phyloP scores from a whole-genome alignment of 2,329 filamentous ascomycete genomes.

The Colletotrichum phormii region DNA sequence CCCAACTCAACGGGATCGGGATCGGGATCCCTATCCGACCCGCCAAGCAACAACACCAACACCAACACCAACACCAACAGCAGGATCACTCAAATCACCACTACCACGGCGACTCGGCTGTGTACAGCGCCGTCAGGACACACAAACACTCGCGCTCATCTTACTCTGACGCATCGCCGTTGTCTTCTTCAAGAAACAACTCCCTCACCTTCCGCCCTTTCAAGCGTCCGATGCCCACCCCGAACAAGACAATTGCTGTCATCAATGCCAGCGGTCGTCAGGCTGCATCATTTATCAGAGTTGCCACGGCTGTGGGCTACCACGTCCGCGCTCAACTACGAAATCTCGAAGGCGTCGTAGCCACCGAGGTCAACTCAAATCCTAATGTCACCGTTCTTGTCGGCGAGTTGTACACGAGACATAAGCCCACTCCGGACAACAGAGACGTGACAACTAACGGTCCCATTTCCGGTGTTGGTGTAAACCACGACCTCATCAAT shows the following conservation, averaged over 20 bases:
- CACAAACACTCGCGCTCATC: constrained; percentile 73
- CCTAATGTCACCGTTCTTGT: constrained; percentile 78
- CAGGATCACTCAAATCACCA: constrained; percentile 32
- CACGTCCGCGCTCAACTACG: constrained; percentile 92
- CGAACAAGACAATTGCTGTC: constrained; percentile 87
- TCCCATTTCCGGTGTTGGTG: constrained; percentile 71
- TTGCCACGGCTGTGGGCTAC: constrained; percentile 93
- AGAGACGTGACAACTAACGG: constrained; percentile 76
- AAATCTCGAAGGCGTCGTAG: constrained; percentile 87
- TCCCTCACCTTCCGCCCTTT: constrained; percentile 70
- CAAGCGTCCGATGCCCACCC: constrained; percentile 68
- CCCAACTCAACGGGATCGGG: constrained; percentile 47
- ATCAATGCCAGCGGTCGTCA: constrained; percentile 97
- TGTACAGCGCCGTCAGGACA: constrained; percentile 47
- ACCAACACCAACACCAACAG: constrained; percentile 2
- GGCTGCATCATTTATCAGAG: constrained; percentile 93
- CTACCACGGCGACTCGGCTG: constrained; percentile 37
- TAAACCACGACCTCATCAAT: constrained; percentile 79
- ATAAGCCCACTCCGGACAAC: constrained; percentile 60
- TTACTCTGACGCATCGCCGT: constrained; percentile 69
- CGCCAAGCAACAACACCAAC: constrained; percentile 44
- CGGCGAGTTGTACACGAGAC: constrained; percentile 72
- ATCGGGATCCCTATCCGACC: constrained; percentile 48
- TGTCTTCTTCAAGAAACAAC: constrained; percentile 66
- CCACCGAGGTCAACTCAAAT: constrained; percentile 84